Conservation (phyloP, 1,139 yeast species). For the Protomyces pachydermus region DNA sequence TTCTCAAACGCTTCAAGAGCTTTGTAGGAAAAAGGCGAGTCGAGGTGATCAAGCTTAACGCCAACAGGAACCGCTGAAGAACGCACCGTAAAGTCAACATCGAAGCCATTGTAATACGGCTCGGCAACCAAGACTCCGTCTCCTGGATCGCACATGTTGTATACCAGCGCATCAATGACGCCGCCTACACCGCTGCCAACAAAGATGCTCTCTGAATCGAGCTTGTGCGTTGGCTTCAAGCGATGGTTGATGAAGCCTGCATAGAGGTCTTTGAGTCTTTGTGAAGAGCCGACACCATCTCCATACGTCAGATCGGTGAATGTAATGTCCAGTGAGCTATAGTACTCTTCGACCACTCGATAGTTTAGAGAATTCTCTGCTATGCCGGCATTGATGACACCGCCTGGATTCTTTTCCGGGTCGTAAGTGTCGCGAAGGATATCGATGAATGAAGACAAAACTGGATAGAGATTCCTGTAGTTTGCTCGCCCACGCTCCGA, state of each 20-base stretch:
- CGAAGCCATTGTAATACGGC: slow-evolving; percentile 3
- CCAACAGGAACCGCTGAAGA: neutral
- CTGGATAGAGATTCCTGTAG: neutral
- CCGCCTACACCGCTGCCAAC: neutral
- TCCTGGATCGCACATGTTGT: slow-evolving; percentile 1
- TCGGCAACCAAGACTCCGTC: neutral
- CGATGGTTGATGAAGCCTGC: neutral
- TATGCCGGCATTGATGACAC: neutral
- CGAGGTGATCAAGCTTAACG: neutral
- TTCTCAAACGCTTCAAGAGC: neutral
- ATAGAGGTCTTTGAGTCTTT: neutral
- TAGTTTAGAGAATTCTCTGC: neutral
- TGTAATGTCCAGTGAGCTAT: neutral
- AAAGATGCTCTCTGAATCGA: neutral
- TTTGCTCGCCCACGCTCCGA: neutral
- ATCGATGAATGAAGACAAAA: neutral
- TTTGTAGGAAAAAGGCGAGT: neutral
- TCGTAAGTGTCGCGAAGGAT: neutral
- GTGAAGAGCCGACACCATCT: neutral
- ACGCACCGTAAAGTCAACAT: neutral
- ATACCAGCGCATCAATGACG: neutral
- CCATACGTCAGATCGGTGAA: neutral
- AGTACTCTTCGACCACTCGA: neutral
- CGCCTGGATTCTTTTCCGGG: neutral
- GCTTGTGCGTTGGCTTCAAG: neutral